These are phyloP conservation scores for Xylariales sp. DNA, from an alignment of 2,329 filamentous ascomycete species.

Conservation along the genomic window DNA sequence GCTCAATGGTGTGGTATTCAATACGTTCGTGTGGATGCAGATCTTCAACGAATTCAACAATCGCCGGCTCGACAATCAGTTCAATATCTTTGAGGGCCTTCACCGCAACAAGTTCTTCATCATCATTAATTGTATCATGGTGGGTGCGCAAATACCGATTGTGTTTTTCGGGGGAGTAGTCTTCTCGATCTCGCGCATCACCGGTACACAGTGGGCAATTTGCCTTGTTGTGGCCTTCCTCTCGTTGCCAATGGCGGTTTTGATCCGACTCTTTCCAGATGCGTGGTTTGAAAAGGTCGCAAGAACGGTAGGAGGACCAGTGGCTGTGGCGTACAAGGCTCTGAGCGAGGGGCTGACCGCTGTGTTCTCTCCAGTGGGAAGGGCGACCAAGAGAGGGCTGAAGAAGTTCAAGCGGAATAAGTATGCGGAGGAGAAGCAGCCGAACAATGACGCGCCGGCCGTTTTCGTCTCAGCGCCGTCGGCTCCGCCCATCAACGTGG, in stretches of 20 bases:
- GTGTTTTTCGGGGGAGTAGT: slow-evolving; percentile 52
- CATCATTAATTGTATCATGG: slow-evolving; percentile 51
- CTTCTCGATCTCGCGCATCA: slow-evolving; percentile 45
- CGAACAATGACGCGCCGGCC: slow-evolving; percentile 16
- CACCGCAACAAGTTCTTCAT: slow-evolving; percentile 55
- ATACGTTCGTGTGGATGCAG: slow-evolving; percentile 69
- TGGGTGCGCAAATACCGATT: slow-evolving; percentile 53
- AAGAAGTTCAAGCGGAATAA: slow-evolving; percentile 5
- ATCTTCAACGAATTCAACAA: slow-evolving; percentile 68
- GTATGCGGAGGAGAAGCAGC: background rate
- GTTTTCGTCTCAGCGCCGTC: slow-evolving; percentile 19
- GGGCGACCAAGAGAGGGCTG: slow-evolving; percentile 13
- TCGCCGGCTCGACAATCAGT: slow-evolving; percentile 56
- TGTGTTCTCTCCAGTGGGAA: slow-evolving; percentile 15
- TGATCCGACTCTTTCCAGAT: slow-evolving; percentile 48
- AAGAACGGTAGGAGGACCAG: slow-evolving; percentile 23
- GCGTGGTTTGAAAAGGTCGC: slow-evolving; percentile 29
- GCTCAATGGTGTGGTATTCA: slow-evolving; percentile 61
- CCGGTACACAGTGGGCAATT: slow-evolving; percentile 50
- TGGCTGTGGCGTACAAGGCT: slow-evolving; percentile 23
- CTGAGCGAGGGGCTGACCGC: slow-evolving; percentile 12
- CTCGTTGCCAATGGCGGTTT: slow-evolving; percentile 45
- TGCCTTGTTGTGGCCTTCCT: slow-evolving; percentile 44
- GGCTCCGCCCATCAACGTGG: slow-evolving; percentile 5
- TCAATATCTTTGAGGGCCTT: slow-evolving; percentile 57